Evolutionary conservation across 108 stramenopile genomes (phyloP).

Genomic region (Skeletonema tropicum): DNA sequence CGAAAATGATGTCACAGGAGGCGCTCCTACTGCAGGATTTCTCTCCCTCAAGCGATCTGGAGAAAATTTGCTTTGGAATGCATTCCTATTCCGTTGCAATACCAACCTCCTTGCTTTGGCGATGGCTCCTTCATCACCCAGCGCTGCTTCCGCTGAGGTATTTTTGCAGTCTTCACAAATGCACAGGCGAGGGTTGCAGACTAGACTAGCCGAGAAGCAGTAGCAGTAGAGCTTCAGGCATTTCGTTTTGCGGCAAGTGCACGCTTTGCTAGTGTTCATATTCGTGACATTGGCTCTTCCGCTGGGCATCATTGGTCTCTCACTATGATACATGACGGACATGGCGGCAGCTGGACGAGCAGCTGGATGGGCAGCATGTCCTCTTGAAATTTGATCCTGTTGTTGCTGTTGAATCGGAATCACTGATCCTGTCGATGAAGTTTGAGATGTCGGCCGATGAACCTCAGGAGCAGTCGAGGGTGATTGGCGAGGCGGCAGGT

Average conservation of each 20-base stretch:
- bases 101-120: conserved; percentile 55
- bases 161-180: conserved; percentile 77
- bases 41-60: background rate
- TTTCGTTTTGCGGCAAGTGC: conserved; percentile 55
- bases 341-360: background rate
- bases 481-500: background rate
- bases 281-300: background rate
- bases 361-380: background rate
- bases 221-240: conserved; percentile 91
- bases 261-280: conserved; percentile 20
- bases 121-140: conserved; percentile 45
- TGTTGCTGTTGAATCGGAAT: background rate
- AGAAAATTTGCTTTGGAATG: conserved; percentile 77
- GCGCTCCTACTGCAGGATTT: background rate
- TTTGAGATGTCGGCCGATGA: conserved; percentile 3
- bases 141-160: conserved; percentile 41
- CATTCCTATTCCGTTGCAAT: conserved; percentile 74
- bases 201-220: conserved; percentile 75
- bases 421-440: background rate
- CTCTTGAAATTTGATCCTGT: background rate
- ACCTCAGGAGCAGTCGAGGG: background rate
- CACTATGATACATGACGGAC: background rate
- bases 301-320: background rate
- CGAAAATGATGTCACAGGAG: background rate
- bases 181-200: conserved; percentile 68